Conservation (phyloP, 805 yeast genomes). For the Cyberlindnera xylosilytica region DNA sequence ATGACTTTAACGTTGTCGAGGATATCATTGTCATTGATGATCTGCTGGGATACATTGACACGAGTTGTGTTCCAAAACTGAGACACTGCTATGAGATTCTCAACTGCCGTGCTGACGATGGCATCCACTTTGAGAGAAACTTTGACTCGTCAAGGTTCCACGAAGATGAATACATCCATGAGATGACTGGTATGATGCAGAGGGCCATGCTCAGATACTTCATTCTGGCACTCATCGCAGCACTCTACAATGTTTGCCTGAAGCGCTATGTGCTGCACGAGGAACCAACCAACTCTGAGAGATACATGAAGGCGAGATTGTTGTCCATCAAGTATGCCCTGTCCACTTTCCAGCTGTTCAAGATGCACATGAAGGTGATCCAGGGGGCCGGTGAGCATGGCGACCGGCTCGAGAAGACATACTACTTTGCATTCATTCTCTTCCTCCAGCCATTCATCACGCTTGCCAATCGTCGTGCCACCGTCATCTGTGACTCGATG, state of each 20-base stretch:
- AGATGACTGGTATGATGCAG: constrained; percentile 2
- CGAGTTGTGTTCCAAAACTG: constrained; percentile 5
- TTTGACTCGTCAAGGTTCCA: constrained; percentile 3
- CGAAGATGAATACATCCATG: constrained; percentile 2
- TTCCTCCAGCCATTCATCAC: constrained; percentile 7
- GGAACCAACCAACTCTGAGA: constrained; percentile 2
- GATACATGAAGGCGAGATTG: constrained; percentile 2
- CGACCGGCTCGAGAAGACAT: constrained; percentile 3
- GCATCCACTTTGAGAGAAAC: not conserved
- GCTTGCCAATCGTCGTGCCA: constrained; percentile 4
- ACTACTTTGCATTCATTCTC: constrained; percentile 6
- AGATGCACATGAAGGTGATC: constrained; percentile 2
- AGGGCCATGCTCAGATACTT: constrained; percentile 6
- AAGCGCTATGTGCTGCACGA: constrained; percentile 2
- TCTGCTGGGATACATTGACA: constrained; percentile 6
- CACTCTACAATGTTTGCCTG: constrained; percentile 7
- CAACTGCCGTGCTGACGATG: not conserved
- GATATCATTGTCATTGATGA: constrained; percentile 5
- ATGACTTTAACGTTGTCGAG: constrained; percentile 12
- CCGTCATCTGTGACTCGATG: not conserved
- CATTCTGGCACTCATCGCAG: constrained; percentile 4
- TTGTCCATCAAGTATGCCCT: constrained; percentile 7
- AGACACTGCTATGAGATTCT: constrained; percentile 1
- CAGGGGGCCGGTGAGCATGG: constrained; percentile 1
- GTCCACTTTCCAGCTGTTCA: constrained; percentile 5